These are phyloP conservation scores for Kodamaea leandrae DNA, from an alignment of 805 yeast genomes.

Conservation along the genomic window DNA sequence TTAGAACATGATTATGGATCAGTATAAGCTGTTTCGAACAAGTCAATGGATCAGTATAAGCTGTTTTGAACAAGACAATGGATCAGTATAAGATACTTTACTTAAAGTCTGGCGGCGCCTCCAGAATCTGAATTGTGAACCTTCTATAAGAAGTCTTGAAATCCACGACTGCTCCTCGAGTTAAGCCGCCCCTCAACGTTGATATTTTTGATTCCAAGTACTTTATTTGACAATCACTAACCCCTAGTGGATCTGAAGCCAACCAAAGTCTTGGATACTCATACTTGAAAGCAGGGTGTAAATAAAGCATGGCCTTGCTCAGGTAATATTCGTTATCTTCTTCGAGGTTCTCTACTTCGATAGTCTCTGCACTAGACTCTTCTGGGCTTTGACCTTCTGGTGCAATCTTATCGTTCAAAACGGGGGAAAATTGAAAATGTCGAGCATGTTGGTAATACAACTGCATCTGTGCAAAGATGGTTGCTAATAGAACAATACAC, in stretches of 20 bases:
- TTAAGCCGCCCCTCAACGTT: conserved; percentile 21
- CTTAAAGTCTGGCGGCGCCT: conserved; percentile 35
- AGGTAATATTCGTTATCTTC: conserved; percentile 15
- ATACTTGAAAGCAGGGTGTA: conserved; percentile 39
- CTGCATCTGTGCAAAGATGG: conserved; percentile 56
- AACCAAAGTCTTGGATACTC: conserved; percentile 40
- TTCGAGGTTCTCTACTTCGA: conserved; percentile 4
- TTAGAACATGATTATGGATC: conserved; percentile 11
- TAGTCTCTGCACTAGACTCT: background rate
- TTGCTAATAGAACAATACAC: conserved; percentile 48
- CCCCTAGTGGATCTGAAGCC: conserved; percentile 36
- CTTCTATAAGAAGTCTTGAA: conserved; percentile 12
- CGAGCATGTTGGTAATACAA: conserved; percentile 42
- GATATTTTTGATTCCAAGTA: conserved; percentile 16
- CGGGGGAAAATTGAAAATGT: conserved; percentile 32
- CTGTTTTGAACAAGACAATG: background rate
- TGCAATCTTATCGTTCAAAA: conserved; percentile 20
- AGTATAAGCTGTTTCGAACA: background rate
- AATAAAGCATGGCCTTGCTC: conserved; percentile 26
- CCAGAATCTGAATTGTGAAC: conserved; percentile 19
- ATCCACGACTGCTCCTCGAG: conserved; percentile 25
- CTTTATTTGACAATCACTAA: conserved; percentile 22
- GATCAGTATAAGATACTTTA: conserved; percentile 11
- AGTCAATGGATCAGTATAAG: background rate
- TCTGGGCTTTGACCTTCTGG: conserved; percentile 1